Percentiles rank a stretch among this genome's conserved stretches.
These are phyloP conservation scores for Astrocystis sublimbata DNA, from an alignment of 495 filamentous ascomycete genomes.

Conservation along the genomic window DNA sequence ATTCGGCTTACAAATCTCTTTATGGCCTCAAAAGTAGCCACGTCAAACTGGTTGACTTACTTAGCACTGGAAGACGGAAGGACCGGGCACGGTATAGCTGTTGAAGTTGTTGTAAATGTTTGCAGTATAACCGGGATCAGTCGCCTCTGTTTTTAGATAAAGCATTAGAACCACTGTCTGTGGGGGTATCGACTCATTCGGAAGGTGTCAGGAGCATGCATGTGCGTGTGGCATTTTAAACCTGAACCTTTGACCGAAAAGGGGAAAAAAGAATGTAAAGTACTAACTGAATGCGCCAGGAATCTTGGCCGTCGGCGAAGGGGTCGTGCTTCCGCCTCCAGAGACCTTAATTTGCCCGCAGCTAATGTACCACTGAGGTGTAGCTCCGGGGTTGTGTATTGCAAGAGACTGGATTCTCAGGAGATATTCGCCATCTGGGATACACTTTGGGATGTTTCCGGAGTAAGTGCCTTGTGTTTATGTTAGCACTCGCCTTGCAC, in stretches of 20 bases:
- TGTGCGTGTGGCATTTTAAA: no score
- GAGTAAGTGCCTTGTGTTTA: constrained; percentile 42
- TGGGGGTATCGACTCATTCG: no score
- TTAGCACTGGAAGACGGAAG: constrained; percentile 31
- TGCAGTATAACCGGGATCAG: constrained; percentile 51
- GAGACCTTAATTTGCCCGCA: constrained; percentile 62
- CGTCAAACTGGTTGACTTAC: not conserved
- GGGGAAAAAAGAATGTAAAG: no score
- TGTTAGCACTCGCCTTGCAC: not conserved
- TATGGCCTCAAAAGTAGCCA: not conserved
- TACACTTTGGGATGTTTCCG: constrained; percentile 55
- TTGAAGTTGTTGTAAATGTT: constrained; percentile 36
- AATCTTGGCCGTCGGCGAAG: constrained; percentile 50
- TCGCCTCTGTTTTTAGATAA: no score
- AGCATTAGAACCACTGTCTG: no score
- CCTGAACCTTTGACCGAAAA: no score
- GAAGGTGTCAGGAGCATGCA: no score
- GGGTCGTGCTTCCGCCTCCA: constrained; percentile 51
- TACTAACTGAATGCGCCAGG: constrained; percentile 58
- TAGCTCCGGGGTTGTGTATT: constrained; percentile 58
- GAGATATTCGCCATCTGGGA: constrained; percentile 61
- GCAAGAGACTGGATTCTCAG: constrained; percentile 62
- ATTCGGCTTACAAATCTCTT: not conserved
- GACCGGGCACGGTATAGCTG: constrained; percentile 30
- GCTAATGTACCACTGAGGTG: constrained; percentile 55